Percentiles rank a stretch among this genome's conserved stretches.
phyloP scores from a whole-genome alignment of 768 basidiomycete genomes.

The Leccinum aurantiacum region DNA sequence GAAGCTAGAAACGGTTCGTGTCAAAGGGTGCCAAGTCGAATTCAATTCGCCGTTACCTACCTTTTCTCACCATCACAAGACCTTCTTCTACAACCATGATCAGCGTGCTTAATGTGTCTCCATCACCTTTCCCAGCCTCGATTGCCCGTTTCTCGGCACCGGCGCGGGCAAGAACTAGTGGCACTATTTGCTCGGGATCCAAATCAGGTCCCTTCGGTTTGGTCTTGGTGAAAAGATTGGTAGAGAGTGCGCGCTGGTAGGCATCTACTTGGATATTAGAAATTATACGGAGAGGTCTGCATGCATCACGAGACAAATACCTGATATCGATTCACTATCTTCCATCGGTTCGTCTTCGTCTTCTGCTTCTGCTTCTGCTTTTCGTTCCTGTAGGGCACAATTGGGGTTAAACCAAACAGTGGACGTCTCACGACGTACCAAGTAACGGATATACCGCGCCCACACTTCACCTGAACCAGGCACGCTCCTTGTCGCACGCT shows the following conservation, averaged over 20 bases:
- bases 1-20: constrained; percentile 42
- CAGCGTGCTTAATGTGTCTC: constrained; percentile 50
- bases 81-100: constrained; percentile 63
- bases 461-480: constrained; percentile 77
- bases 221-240: constrained; percentile 47
- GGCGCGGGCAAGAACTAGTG: constrained; percentile 62
- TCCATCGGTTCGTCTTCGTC: constrained; percentile 21
- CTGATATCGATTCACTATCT: constrained; percentile 26
- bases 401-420: neutral
- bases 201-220: constrained; percentile 20
- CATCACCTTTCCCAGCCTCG: constrained; percentile 49
- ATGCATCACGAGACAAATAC: constrained; percentile 12
- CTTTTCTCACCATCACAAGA: constrained; percentile 57
- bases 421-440: constrained; percentile 44
- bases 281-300: neutral
- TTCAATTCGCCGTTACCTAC: constrained; percentile 33
- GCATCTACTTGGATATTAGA: constrained; percentile 42
- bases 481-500: constrained; percentile 67
- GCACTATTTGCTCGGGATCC: constrained; percentile 67
- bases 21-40: neutral
- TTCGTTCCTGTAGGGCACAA: constrained; percentile 19
- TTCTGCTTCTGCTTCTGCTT: constrained; percentile 1
- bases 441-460: constrained; percentile 71
- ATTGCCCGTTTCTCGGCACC: constrained; percentile 60
- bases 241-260: constrained; percentile 55